A percentile compares a stretch with the other conserved stretches of the same genome.
Conservation (phyloP, 306 rosid species). For the Macrotyloma uniflorum region DNA sequence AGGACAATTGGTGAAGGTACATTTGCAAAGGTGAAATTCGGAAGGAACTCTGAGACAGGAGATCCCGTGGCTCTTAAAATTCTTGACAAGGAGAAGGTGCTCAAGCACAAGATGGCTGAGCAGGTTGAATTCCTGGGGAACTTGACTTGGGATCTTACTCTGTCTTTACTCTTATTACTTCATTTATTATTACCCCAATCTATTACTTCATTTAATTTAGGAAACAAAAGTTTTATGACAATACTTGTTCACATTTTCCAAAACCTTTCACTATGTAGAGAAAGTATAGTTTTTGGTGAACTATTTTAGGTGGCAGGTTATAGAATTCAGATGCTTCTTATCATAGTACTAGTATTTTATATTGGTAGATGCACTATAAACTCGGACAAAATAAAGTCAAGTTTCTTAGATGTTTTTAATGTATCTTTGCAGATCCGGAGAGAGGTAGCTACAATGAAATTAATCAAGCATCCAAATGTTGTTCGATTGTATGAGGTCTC, state of each 20-base stretch:
- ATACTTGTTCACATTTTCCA: constrained; percentile 26
- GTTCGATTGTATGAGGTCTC: constrained; percentile 80
- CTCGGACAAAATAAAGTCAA: constrained; percentile 21
- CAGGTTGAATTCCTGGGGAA: constrained; percentile 53
- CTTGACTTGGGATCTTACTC: neutral
- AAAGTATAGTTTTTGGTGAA: constrained; percentile 11
- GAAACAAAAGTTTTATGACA: constrained; percentile 1
- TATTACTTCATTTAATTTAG: neutral
- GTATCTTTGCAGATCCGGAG: constrained; percentile 70
- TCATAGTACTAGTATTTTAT: neutral
- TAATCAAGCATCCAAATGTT: constrained; percentile 96
- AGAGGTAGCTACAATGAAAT: constrained; percentile 96
- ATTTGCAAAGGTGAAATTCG: constrained; percentile 95
- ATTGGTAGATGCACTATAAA: constrained; percentile 1
- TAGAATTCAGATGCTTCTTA: constrained; percentile 12
- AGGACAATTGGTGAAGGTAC: constrained; percentile 99
- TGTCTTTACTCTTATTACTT: neutral
- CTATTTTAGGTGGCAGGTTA: constrained; percentile 9
- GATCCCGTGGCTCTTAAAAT: constrained; percentile 89
- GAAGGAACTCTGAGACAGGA: constrained; percentile 76
- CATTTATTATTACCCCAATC: neutral
- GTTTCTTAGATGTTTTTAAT: constrained; percentile 23
- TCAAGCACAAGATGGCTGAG: constrained; percentile 97
- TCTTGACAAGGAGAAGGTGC: constrained; percentile 96
- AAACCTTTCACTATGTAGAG: constrained; percentile 12